Conservation (phyloP, 1,284 basidiomycete genomes). For the Inonotus obliquus region DNA sequence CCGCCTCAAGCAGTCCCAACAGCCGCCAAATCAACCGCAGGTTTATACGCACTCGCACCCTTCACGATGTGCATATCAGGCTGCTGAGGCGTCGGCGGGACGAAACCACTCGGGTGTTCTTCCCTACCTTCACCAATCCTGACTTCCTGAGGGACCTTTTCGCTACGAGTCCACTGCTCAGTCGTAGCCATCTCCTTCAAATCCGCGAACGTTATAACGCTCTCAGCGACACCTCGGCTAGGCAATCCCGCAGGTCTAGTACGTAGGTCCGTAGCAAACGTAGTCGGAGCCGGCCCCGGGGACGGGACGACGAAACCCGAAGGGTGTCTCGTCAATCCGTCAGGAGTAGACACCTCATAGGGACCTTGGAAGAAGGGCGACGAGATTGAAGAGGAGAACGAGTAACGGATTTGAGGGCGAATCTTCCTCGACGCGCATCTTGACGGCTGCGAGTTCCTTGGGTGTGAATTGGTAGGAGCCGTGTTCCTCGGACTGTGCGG, state of each 20-base stretch:
- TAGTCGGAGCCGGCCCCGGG: slow-evolving; percentile 2
- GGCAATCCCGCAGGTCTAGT: not conserved
- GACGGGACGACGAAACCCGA: slow-evolving; percentile 13
- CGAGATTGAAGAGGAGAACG: not conserved
- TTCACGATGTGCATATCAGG: slow-evolving; percentile 5
- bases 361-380: slow-evolving; percentile 6
- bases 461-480: slow-evolving; percentile 10
- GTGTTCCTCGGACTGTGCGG: not conserved
- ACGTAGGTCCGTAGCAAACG: not conserved
- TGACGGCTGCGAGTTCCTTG: slow-evolving; percentile 11
- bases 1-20: not conserved
- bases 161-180: not conserved
- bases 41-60: slow-evolving; percentile 8
- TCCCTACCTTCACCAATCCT: slow-evolving; percentile 27
- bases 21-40: not conserved
- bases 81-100: slow-evolving; percentile 28
- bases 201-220: slow-evolving; percentile 10
- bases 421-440: slow-evolving; percentile 14
- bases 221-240: slow-evolving; percentile 5
- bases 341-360: not conserved
- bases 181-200: slow-evolving; percentile 13
- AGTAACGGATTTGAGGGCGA: slow-evolving; percentile 9
- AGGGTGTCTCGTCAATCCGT: slow-evolving; percentile 4
- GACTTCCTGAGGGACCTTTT: slow-evolving; percentile 25
- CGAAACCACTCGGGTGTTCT: slow-evolving; percentile 30